Conservation (phyloP, 2,329 filamentous ascomycete genomes). For the Penicillium expansum region DNA sequence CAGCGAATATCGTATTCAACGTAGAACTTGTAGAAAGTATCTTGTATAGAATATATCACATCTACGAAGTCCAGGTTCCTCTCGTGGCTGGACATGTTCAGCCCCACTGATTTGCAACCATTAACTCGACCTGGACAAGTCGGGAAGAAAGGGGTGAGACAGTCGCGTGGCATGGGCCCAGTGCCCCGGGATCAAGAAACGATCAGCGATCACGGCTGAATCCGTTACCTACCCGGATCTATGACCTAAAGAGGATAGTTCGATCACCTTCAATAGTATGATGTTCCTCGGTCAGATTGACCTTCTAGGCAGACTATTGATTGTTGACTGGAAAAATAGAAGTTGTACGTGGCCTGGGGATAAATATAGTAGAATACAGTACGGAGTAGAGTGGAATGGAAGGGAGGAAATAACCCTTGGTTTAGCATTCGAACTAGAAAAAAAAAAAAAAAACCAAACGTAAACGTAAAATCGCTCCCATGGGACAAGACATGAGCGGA, state of each 20-base stretch:
- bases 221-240: constrained; percentile 11
- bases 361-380: not conserved
- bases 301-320: constrained; percentile 1
- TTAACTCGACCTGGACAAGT: not conserved
- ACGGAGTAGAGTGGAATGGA: not conserved
- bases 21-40: not conserved
- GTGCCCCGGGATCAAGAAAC: constrained; percentile 7
- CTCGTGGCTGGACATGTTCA: not conserved
- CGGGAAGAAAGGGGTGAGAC: constrained; percentile 10
- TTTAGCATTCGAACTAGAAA: not conserved
- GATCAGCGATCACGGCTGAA: constrained; percentile 15
- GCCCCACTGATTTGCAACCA: constrained; percentile 12
- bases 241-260: constrained; percentile 11
- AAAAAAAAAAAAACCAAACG: constrained; percentile 1
- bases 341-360: not conserved
- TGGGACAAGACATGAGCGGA: not conserved
- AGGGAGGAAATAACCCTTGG: not conserved
- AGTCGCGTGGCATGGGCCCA: constrained; percentile 12
- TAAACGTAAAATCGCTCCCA: not conserved
- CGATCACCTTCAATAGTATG: not conserved
- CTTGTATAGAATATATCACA: not conserved
- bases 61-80: not conserved
- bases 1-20: not conserved
- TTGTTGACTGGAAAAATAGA: not conserved
- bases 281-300: not conserved